A percentile compares a stretch with the other conserved stretches of the same genome.
Conservation (phyloP, 805 yeast genomes). For the Blastobotrys peoriensis region DNA sequence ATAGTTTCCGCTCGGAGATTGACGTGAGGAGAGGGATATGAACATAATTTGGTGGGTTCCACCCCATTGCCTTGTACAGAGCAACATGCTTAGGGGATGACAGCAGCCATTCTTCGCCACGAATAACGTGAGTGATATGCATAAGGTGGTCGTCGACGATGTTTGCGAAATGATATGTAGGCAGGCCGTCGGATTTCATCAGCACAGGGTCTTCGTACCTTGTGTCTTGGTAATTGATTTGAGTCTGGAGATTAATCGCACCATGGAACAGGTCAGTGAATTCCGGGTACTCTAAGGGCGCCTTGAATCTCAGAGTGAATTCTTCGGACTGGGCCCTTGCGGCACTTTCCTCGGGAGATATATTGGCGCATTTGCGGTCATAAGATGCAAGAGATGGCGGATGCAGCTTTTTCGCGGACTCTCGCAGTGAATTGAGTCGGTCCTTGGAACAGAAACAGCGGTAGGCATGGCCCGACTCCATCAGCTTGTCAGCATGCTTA, state of each 20-base stretch:
- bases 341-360: conserved; percentile 38
- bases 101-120: conserved; percentile 98
- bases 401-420: conserved; percentile 61
- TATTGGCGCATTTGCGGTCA: conserved; percentile 69
- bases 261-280: conserved; percentile 80
- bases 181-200: conserved; percentile 88
- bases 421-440: conserved; percentile 59
- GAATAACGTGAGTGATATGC: conserved; percentile 86
- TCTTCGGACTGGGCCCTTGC: conserved; percentile 29
- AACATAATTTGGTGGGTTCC: conserved; percentile 75
- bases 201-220: conserved; percentile 87
- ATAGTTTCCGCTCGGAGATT: conserved; percentile 52
- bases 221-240: conserved; percentile 58
- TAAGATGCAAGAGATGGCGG: conserved; percentile 93
- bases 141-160: conserved; percentile 92
- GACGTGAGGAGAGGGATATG: conserved; percentile 88
- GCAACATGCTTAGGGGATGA: conserved; percentile 95
- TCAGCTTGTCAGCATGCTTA: conserved; percentile 49
- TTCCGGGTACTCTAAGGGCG: conserved; percentile 64
- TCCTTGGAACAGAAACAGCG: conserved; percentile 83
- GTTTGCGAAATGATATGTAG: conserved; percentile 95
- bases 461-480: conserved; percentile 70
- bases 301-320: conserved; percentile 64
- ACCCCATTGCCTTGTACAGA: conserved; percentile 75
- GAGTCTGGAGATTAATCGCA: conserved; percentile 67